Evolutionary conservation across 768 basidiomycete genomes (phyloP), one percentile per base, ranked within the genome.

Genomic region (Xanthoconium stramineum): DNA sequence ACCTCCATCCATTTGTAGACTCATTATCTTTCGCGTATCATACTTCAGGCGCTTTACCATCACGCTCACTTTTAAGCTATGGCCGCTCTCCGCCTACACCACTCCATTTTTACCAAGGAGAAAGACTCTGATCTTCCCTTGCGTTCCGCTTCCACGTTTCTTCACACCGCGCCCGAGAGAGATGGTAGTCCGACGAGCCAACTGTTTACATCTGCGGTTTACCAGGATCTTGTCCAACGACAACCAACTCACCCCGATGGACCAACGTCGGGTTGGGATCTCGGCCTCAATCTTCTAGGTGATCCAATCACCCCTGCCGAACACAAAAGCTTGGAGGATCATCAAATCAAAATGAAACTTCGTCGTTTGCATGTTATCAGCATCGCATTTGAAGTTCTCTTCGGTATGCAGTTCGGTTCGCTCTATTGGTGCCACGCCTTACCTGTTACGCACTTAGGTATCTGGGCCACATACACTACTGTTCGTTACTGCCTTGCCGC

Each of bases 401-500:
- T 78, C 42, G 76, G 78, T 78, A 61, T 56, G 70, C 49, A 20
- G 35, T 57, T 53, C 46, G 12, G 33, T 24, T 33, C 29, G 2
- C 33, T 50, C 44, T 69, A 8, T 36, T 35, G 47, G 50, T 17
- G 8, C 43, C 8, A 5, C 19, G 20, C 17, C 45, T 57, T 19
- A 57, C 30, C 5, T 43, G 20, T 12, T 28, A 20, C 39, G 11
- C 49, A 14, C 13, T 3, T 52, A 88, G 86, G 73, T 57, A 67
- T 66, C 30, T 91, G 87, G 85, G 78, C 82, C 29, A 65, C 75
- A 9, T 90, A 87, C 67, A 85, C 79, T 57, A 75, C 80, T 7
- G 67, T 83, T 50, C 84, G 88, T 43, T 91, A 90, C 66, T 84
- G 80, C 62, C 62, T 89, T 12, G 83, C 85, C 5, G 85, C 79